Base-by-base conservation (phyloP, 306 rosid species). In the Fragaria ananassa region DNA sequence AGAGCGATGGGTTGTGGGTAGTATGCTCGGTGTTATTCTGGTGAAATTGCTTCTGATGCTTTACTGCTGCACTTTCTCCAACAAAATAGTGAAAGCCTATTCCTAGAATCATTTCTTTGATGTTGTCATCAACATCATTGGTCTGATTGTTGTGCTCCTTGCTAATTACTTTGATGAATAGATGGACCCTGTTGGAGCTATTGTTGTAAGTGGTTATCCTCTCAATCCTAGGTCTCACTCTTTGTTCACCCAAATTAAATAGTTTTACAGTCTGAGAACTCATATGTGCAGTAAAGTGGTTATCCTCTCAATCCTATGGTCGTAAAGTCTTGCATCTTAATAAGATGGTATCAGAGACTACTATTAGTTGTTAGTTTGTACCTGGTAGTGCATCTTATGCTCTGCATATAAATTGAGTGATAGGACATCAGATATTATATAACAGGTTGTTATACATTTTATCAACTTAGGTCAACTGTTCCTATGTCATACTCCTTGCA, bases 101-200 rank as follows among this genome's bases (percentile, higher is more conserved):
- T 98, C 99, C 71, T 98, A 88, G 70, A 98, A 96, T 86, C 3
- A 92, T 84, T 90, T 96, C 71, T 96, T 96, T 76, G 99, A 96
- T 87, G 98, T 96, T 72, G 84, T 92, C 78, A 96, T 98, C n/a
- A 96, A 96, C 72, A 53, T 89, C 58, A 96, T 91, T 81, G 99
- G 99, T 62, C 98, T 96, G 46, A 74, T 89, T 58, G 98, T 97
- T 75, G 97, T 95, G 39, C 97, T 96, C 76, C 87, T 96, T 57
- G 99, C 99, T 67, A 88, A 92, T 71, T 91, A 87, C 69, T 50
- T 96, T 76, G 87, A 81, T 70, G 93, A 50, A 73, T 96, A 98
- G 99, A 88, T 96, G 89, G 99, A 96, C 64, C 98, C 98, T 19
- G 89, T 92, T 53, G 99, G 99, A 76, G 99, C 99, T 47, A 88